These are phyloP conservation scores for Ceratopteris richardii DNA, from an alignment of 75 land plant genomes.

Conservation along the genomic window DNA sequence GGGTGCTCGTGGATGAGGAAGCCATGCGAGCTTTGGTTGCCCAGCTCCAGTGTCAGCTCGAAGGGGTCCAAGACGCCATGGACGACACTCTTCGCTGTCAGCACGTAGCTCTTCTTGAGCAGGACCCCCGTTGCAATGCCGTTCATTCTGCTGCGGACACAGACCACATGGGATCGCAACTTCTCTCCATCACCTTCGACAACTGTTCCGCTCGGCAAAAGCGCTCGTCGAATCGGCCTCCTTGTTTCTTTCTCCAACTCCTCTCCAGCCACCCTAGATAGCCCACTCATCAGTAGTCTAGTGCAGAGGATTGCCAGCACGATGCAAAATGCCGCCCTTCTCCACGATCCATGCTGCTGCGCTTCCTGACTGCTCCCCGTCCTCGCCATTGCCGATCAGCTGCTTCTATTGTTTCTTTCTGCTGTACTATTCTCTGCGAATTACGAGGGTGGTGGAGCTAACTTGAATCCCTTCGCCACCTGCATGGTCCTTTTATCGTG, in stretches of 20 bases:
- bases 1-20: not conserved
- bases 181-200: not conserved
- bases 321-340: too few relatives aligned
- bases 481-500: too few relatives aligned
- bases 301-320: too few relatives aligned
- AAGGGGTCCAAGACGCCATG: constrained; percentile 1
- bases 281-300: too few relatives aligned
- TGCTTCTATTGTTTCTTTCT: too few relatives aligned
- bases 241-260: not conserved
- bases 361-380: too few relatives aligned
- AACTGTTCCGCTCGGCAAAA: not conserved
- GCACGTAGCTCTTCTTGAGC: constrained; percentile 10
- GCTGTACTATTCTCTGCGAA: too few relatives aligned
- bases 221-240: not conserved
- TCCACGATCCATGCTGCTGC: too few relatives aligned
- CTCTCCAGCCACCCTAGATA: too few relatives aligned
- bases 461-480: too few relatives aligned
- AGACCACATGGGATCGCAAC: constrained; percentile 4
- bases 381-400: too few relatives aligned
- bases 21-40: not conserved
- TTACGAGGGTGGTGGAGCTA: too few relatives aligned
- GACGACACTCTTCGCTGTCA: constrained; percentile 1
- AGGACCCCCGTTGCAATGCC: constrained; percentile 3
- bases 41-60: constrained; percentile 3
- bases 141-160: not conserved